Evolutionary conservation across 2,329 filamentous ascomycete species (phyloP).

Genomic region (Aphanoascus verrucosus): DNA sequence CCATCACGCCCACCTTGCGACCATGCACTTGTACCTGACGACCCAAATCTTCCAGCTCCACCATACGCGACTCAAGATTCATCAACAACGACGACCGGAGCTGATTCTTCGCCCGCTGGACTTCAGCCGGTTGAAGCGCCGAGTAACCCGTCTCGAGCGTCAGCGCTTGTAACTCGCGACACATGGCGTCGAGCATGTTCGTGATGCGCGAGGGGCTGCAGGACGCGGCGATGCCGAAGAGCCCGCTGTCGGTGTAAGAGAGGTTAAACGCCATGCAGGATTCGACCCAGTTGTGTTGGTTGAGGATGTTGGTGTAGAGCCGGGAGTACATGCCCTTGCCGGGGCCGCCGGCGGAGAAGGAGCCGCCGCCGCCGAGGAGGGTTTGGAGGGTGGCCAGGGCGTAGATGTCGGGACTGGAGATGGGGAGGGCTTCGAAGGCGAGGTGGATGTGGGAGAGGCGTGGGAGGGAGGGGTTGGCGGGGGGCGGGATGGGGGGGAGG

Average conservation of each 20-base stretch:
- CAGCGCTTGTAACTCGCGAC: constrained; percentile 70
- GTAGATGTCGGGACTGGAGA: constrained; percentile 86
- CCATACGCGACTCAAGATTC: constrained; percentile 96
- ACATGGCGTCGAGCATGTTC: constrained; percentile 90
- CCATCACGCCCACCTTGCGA: constrained; percentile 75
- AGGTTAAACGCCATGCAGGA: constrained; percentile 95
- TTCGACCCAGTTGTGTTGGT: constrained; percentile 96
- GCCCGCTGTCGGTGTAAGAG: constrained; percentile 86
- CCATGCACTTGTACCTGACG: constrained; percentile 96
- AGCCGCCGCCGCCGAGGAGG: constrained; percentile 87
- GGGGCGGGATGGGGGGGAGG: constrained; percentile 68
- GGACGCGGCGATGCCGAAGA: constrained; percentile 85
- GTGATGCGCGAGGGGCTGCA: constrained; percentile 69
- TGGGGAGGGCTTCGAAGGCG: constrained; percentile 87
- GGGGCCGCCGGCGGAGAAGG: constrained; percentile 90
- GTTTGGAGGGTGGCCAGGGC: constrained; percentile 91
- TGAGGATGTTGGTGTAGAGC: constrained; percentile 93
- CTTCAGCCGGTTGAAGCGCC: constrained; percentile 63
- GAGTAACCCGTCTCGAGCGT: constrained; percentile 65
- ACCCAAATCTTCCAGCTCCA: constrained; percentile 91
- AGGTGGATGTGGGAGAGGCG: constrained; percentile 87
- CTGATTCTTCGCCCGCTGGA: constrained; percentile 93
- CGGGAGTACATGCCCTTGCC: constrained; percentile 99
- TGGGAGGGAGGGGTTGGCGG: constrained; percentile 64
- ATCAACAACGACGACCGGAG: constrained; percentile 80